These are phyloP conservation scores for Blastobotrys muscicola DNA, from an alignment of 805 yeast genomes.

Conservation along the genomic window DNA sequence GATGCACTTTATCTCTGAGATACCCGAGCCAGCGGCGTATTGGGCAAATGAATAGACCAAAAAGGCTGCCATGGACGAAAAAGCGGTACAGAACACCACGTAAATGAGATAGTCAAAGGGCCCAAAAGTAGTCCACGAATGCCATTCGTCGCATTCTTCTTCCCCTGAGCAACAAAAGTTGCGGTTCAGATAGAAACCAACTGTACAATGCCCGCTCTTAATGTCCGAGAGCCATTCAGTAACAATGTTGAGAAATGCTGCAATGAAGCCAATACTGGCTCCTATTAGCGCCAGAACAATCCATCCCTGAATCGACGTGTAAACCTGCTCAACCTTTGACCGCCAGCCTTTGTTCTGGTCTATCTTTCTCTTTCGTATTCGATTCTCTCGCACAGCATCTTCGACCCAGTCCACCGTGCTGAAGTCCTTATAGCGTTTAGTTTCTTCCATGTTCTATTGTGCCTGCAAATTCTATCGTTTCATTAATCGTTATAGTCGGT, in stretches of 20 bases:
- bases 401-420: constrained; percentile 49
- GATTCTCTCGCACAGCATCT: constrained; percentile 34
- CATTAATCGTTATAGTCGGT: no score
- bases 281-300: constrained; percentile 71
- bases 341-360: constrained; percentile 3
- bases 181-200: constrained; percentile 59
- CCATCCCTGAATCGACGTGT: constrained; percentile 47
- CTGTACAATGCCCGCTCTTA: constrained; percentile 67
- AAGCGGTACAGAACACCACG: constrained; percentile 45
- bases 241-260: constrained; percentile 69
- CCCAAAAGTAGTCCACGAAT: constrained; percentile 41
- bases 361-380: constrained; percentile 12
- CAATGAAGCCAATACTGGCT: constrained; percentile 65
- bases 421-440: constrained; percentile 37
- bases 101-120: constrained; percentile 45
- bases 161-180: constrained; percentile 75
- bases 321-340: constrained; percentile 11
- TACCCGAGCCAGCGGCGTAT: constrained; percentile 94
- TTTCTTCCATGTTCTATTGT: no score
- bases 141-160: constrained; percentile 58
- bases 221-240: constrained; percentile 82
- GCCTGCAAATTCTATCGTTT: no score
- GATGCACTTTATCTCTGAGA: constrained; percentile 91
- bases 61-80: constrained; percentile 57
- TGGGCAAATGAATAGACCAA: constrained; percentile 71